Evolutionary conservation across 176 grass and related monocot genomes (phyloP).

Genomic region (Thinopyrum elongatum): DNA sequence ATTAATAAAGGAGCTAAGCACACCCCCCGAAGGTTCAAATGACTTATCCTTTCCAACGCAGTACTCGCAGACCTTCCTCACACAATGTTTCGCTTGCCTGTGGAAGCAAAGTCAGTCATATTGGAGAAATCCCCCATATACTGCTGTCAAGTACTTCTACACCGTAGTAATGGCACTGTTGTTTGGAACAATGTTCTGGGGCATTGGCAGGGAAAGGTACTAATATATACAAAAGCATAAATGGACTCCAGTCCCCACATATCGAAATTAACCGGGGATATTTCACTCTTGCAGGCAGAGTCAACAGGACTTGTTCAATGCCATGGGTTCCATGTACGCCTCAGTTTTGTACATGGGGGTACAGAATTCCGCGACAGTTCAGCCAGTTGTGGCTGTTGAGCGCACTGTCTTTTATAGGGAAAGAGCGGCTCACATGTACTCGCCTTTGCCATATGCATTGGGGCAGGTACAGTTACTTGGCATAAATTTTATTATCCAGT

Average conservation of each 20-base stretch:
- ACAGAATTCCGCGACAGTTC: conserved; percentile 66
- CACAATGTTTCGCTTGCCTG: conserved; percentile 71
- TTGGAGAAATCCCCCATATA: conserved; percentile 85
- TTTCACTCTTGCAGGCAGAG: conserved; percentile 44
- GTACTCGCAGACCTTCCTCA: conserved; percentile 53
- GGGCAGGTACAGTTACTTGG: conserved; percentile 45
- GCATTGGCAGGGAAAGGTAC: conserved; percentile 59
- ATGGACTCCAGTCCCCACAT: not conserved
- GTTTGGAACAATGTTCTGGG: conserved; percentile 86
- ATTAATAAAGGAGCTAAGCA: conserved; percentile 67
- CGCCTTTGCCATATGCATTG: conserved; percentile 95
- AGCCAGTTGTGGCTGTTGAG: conserved; percentile 78
- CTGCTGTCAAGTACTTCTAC: conserved; percentile 61
- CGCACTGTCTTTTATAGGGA: conserved; percentile 85
- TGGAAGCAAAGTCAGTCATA: conserved; percentile 80
- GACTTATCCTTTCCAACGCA: conserved; percentile 58
- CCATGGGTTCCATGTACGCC: conserved; percentile 85
- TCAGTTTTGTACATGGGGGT: conserved; percentile 73
- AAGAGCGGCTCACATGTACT: conserved; percentile 82
- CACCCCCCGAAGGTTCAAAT: conserved; percentile 37
- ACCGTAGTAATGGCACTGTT: conserved; percentile 50
- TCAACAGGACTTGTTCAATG: conserved; percentile 69
- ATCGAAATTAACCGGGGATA: not conserved
- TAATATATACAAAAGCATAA: not conserved
- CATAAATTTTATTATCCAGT: not conserved